Percentiles rank a stretch among this genome's conserved stretches.
phyloP scores from a whole-genome alignment of 108 stramenopile genomes.

The Nitzschia putrida region DNA sequence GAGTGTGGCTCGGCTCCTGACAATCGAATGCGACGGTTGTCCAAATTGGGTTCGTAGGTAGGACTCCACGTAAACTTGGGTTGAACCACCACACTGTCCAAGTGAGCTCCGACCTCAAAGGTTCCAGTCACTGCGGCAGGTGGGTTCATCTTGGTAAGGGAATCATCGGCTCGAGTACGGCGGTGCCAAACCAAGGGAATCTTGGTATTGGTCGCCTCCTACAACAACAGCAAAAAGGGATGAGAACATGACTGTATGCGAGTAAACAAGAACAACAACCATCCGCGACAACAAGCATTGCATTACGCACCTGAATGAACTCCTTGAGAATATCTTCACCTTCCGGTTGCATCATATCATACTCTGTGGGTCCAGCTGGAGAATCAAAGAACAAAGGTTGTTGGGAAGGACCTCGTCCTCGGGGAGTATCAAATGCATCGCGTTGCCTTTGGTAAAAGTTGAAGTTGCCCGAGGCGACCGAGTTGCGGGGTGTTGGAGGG shows the following conservation, averaged over 20 bases:
- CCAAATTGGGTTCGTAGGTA: conserved; percentile 38
- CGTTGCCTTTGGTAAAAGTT: conserved; percentile 8
- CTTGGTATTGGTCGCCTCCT: conserved; percentile 34
- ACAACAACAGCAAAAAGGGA: not conserved
- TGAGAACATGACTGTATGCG: not conserved
- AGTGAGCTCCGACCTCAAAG: conserved; percentile 70
- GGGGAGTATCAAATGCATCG: not conserved
- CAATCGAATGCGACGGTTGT: conserved; percentile 14
- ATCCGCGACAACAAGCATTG: no score
- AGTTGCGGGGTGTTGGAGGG: conserved; percentile 9
- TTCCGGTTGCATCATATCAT: conserved; percentile 19
- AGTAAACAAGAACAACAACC: no score
- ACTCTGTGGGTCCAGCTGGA: conserved; percentile 1
- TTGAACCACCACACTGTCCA: conserved; percentile 59
- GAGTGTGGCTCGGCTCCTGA: conserved; percentile 22
- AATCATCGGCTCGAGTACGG: conserved; percentile 3
- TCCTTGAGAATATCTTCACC: conserved; percentile 5
- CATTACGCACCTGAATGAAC: conserved; percentile 19
- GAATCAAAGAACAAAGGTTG: not conserved
- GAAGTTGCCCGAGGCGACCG: not conserved
- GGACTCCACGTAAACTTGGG: conserved; percentile 76
- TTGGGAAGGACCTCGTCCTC: not conserved
- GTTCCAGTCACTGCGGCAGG: conserved; percentile 38
- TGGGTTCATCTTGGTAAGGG: not conserved
- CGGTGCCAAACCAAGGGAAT: conserved; percentile 43